Conservation (phyloP, 768 basidiomycete species). For the Amanita rubescens region DNA sequence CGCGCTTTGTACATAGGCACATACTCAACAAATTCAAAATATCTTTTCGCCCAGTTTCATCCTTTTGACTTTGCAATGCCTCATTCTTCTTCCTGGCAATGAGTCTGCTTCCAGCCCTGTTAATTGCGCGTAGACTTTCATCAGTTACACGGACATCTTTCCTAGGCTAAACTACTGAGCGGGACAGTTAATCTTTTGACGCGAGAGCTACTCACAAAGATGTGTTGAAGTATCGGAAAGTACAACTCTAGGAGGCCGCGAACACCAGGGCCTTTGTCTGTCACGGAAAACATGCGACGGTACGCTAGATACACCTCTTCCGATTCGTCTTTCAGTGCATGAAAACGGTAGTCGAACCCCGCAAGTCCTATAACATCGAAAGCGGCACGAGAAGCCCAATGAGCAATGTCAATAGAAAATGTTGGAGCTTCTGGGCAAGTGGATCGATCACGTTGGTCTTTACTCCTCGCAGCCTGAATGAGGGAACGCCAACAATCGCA, state of each 20-base stretch:
- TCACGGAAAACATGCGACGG: conserved; percentile 41
- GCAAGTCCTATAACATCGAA: conserved; percentile 61
- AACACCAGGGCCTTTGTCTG: conserved; percentile 36
- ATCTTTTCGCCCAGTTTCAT: conserved; percentile 29
- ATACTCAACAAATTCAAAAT: conserved; percentile 42
- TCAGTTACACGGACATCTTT: conserved; percentile 30
- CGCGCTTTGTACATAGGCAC: conserved; percentile 13
- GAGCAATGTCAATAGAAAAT: conserved; percentile 38
- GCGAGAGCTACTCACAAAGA: conserved; percentile 31
- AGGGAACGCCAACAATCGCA: conserved; percentile 35
- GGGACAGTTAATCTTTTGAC: not conserved
- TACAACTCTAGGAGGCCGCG: conserved; percentile 36
- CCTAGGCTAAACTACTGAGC: conserved; percentile 28
- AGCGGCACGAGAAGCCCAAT: conserved; percentile 54
- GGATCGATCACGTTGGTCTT: not conserved
- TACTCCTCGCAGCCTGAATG: conserved; percentile 11
- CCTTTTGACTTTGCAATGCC: conserved; percentile 27
- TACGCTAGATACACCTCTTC: conserved; percentile 43
- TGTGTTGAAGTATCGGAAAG: conserved; percentile 35
- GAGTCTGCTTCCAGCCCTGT: conserved; percentile 32
- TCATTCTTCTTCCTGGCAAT: conserved; percentile 34
- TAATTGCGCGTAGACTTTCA: conserved; percentile 32
- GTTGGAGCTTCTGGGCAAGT: conserved; percentile 7
- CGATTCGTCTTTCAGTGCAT: conserved; percentile 39
- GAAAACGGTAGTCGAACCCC: conserved; percentile 46